Evolutionary conservation across 2,329 filamentous ascomycete genomes (phyloP).

Genomic region (Botryotinia globosa): DNA sequence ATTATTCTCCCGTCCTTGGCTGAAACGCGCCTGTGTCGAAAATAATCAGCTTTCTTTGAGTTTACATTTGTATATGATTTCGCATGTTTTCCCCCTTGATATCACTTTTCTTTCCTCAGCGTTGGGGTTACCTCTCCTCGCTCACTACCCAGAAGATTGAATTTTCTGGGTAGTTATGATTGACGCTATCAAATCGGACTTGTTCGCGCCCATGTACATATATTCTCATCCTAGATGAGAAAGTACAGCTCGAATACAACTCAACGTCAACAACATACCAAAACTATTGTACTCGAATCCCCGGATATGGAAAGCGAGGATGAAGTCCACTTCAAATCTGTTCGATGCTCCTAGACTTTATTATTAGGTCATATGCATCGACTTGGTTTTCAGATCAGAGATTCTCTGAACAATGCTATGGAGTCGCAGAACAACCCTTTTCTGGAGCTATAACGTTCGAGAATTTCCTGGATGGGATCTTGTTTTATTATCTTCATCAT

Average conservation of each 20-base stretch:
- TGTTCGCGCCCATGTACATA: too few species aligned
- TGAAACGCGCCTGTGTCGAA: not conserved
- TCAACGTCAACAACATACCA: not conserved
- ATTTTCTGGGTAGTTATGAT: not conserved
- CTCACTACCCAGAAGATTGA: not conserved
- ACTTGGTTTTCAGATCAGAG: not conserved
- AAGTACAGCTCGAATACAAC: not conserved
- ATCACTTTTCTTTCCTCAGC: not conserved
- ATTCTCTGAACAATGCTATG: not conserved
- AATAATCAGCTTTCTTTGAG: not conserved
- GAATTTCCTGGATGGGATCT: accelerated
- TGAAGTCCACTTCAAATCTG: not conserved
- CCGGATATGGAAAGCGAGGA: not conserved
- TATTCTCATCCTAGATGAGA: not conserved
- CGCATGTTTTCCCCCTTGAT: not conserved
- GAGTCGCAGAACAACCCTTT: not conserved
- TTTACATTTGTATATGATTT: not conserved
- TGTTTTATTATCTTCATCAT: not conserved
- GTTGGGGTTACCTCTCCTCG: not conserved
- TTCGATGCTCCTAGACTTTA: not conserved
- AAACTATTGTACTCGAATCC: not conserved
- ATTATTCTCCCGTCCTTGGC: not conserved
- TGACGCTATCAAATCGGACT: not conserved
- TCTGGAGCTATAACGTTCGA: not conserved
- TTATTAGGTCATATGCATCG: not conserved